Conservation (phyloP, 2,329 filamentous ascomycete species). For the Teratosphaeriaceae sp. region DNA sequence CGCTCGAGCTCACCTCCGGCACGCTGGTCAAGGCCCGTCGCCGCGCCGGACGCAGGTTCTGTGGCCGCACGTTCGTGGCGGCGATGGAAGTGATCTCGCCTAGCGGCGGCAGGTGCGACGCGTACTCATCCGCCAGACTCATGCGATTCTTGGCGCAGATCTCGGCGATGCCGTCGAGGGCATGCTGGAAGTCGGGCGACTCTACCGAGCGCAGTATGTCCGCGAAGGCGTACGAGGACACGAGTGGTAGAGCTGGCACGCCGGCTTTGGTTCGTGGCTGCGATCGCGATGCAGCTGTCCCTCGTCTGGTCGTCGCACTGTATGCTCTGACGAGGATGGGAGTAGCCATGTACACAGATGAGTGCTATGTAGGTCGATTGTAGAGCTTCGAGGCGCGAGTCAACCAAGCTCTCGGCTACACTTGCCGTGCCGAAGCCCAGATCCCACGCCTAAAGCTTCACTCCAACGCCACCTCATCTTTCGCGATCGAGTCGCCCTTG, state of each 20-base stretch:
- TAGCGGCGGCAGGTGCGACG: constrained; percentile 54
- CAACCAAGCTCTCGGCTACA: neutral
- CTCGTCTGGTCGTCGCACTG: constrained; percentile 4
- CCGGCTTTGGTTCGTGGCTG: neutral
- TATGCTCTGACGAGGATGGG: constrained; percentile 15
- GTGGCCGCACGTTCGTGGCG: constrained; percentile 10
- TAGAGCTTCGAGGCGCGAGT: neutral
- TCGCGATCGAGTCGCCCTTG: too few species aligned
- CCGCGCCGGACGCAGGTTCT: constrained; percentile 16
- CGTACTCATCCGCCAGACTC: constrained; percentile 57
- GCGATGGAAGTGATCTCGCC: constrained; percentile 45
- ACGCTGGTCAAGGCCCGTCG: constrained; percentile 39
- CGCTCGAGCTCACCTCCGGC: constrained; percentile 43
- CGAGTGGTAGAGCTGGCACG: constrained; percentile 21
- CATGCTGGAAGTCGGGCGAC: constrained; percentile 48
- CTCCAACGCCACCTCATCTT: too few species aligned
- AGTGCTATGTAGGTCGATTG: neutral
- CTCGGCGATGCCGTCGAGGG: constrained; percentile 56
- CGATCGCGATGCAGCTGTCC: too few species aligned
- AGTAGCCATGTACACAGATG: neutral
- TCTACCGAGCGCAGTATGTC: constrained; percentile 35
- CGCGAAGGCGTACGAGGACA: constrained; percentile 27
- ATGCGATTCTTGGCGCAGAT: constrained; percentile 56
- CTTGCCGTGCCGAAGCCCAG: neutral
- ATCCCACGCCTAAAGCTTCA: neutral